Percentiles rank a stretch among this genome's conserved stretches.
phyloP scores from a whole-genome alignment of 139 green algal genomes.

The Chlamydomonas sp. region DNA sequence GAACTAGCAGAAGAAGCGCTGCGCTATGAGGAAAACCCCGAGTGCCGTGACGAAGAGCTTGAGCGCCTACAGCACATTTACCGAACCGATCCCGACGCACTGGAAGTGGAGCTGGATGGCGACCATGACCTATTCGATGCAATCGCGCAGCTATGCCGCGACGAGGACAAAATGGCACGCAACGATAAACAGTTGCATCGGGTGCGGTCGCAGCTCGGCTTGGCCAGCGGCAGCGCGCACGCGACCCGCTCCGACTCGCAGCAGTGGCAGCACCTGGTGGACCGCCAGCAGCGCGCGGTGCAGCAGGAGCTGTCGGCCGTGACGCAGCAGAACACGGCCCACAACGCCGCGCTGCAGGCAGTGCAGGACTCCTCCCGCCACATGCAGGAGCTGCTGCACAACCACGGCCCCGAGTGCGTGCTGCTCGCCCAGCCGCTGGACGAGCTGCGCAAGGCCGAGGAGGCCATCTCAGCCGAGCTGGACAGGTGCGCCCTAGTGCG shows the following conservation, averaged over 20 bases:
- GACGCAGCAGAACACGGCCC: background rate
- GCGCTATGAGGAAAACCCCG: background rate
- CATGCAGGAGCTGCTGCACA: constrained; percentile 23
- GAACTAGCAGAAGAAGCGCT: background rate
- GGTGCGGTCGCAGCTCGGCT: background rate
- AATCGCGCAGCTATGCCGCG: background rate
- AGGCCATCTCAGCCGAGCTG: background rate
- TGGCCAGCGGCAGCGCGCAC: background rate
- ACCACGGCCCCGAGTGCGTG: background rate
- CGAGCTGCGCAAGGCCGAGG: constrained; percentile 22
- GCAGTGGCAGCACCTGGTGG: constrained; percentile 10
- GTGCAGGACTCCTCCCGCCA: no score
- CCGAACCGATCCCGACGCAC: background rate
- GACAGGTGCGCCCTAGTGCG: no score
- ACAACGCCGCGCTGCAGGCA: background rate
- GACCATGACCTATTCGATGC: background rate
- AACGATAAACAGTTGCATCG: background rate
- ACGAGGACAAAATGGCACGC: background rate
- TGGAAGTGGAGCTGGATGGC: background rate
- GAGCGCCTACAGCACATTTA: background rate
- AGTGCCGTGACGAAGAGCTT: background rate
- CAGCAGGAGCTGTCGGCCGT: background rate
- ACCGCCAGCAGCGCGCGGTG: background rate
- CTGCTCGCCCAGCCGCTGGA: constrained; percentile 21
- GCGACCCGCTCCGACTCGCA: background rate